Evolutionary conservation across 306 rosid species (phyloP).

Genomic region (Lathyrus oleraceus): DNA sequence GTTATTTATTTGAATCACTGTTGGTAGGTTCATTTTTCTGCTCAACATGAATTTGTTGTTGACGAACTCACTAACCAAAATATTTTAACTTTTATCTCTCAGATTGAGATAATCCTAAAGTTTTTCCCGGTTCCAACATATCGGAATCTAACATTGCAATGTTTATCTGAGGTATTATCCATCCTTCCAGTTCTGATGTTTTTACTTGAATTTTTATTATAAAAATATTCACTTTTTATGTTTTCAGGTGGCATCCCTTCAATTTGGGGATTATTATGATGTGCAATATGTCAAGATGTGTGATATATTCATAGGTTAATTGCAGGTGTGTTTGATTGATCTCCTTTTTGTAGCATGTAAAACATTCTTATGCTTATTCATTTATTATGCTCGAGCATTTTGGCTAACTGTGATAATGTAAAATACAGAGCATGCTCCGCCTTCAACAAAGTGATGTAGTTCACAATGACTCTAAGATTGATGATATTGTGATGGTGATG

Average conservation of each 20-base stretch:
- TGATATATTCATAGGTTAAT: slow-evolving; percentile 78
- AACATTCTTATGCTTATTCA: not conserved
- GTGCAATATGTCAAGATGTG: slow-evolving; percentile 85
- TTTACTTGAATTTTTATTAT: slow-evolving; percentile 14
- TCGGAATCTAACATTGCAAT: slow-evolving; percentile 88
- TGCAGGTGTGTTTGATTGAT: slow-evolving; percentile 68
- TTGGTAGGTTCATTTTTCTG: slow-evolving; percentile 58
- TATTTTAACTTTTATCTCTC: slow-evolving; percentile 32
- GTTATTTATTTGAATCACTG: slow-evolving; percentile 93
- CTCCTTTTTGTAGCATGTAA: not conserved
- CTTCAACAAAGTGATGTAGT: slow-evolving; percentile 78
- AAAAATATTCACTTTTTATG: slow-evolving; percentile 19
- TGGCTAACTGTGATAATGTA: slow-evolving; percentile 10
- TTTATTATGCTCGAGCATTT: not conserved
- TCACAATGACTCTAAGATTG: no score
- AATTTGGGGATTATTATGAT: slow-evolving; percentile 76
- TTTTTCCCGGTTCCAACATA: slow-evolving; percentile 84
- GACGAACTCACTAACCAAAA: slow-evolving; percentile 19
- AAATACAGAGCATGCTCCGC: slow-evolving; percentile 69
- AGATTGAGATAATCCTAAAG: slow-evolving; percentile 92
- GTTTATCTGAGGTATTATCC: slow-evolving; percentile 78
- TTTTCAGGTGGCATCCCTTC: slow-evolving; percentile 86
- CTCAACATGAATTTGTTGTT: slow-evolving; percentile 3
- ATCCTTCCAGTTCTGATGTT: not conserved
- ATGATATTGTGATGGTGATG: no score